Base-by-base conservation (phyloP, 2,329 filamentous ascomycete genomes). In the Hortaea werneckii region DNA sequence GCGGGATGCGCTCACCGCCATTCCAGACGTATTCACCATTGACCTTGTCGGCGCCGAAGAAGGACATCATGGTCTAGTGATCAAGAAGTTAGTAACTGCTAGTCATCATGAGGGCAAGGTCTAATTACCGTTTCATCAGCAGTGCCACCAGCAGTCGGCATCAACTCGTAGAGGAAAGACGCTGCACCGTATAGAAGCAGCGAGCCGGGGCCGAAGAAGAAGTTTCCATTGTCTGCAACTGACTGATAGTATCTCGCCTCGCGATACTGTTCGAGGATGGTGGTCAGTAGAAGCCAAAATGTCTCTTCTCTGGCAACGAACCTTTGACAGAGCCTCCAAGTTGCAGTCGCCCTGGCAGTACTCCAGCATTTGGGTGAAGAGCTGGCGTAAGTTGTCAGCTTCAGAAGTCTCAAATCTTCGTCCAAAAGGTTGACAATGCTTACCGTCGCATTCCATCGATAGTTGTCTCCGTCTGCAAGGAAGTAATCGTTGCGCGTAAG, bases 81-180 rank as follows among this genome's bases (percentile, higher is more conserved):
- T 65, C 61, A 10, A 63, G 64, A 1, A 44, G 50, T 45, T 64
- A 64, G 42, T 50, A 20, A 2, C 20, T 20, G 20, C 20, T 2
- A 20, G 20, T 20, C 4, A 48, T 67, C 20, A 20, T 20, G 20
- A 4, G 20, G 4, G 4, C 20, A 20, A 20, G 20, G 20, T 20
- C 20, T 20, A 20, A 20, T 20, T 20, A 20, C 20, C 20, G 20
- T 4, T 20, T 20, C 20, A 20, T 20, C 20, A 20, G 65, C 5
- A 53, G 50, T 49, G 53, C 55, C 51, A 29, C 52, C 58, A 39
- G 60, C 60, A 13, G 53, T 60, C 5, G 68, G 66, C 43, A 58
- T 66, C 8, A 70, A 58, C 48, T 67, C 63, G 57, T 70, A 71
- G 10, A 71, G 49, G 60, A 71, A 71, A 35, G 62, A 64, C 1